These are phyloP conservation scores for Aureobasidium lini DNA, from an alignment of 2,329 filamentous ascomycete species.

Conservation along the genomic window DNA sequence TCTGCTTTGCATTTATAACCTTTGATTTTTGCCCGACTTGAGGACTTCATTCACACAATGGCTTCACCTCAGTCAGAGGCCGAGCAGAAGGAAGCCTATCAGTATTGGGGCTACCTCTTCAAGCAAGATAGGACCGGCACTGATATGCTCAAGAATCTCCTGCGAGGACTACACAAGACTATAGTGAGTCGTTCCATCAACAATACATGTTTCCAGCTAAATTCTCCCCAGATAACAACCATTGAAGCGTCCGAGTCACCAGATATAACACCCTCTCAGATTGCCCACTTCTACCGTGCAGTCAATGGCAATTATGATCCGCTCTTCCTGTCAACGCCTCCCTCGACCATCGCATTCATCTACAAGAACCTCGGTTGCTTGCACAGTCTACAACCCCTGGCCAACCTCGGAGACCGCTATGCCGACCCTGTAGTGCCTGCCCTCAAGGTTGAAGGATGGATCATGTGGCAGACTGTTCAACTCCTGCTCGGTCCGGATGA, in stretches of 20 bases:
- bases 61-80: slow-evolving; percentile 12
- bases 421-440: slow-evolving; percentile 71
- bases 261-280: slow-evolving; percentile 42
- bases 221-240: slow-evolving; percentile 15
- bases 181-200: slow-evolving; percentile 30
- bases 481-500: slow-evolving; percentile 80
- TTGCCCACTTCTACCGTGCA: slow-evolving; percentile 43
- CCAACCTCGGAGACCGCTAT: slow-evolving; percentile 55
- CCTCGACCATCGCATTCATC: slow-evolving; percentile 76
- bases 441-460: slow-evolving; percentile 75
- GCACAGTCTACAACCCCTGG: slow-evolving; percentile 67
- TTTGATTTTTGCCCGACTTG: not conserved
- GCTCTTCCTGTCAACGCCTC: slow-evolving; percentile 70
- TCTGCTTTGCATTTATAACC: not conserved
- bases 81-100: slow-evolving; percentile 35
- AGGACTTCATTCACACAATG: not conserved
- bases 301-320: slow-evolving; percentile 41
- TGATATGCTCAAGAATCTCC: slow-evolving; percentile 37
- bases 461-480: slow-evolving; percentile 90
- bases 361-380: slow-evolving; percentile 88
- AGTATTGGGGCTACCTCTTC: slow-evolving; percentile 46
- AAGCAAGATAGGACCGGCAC: slow-evolving; percentile 45
- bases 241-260: slow-evolving; percentile 37
- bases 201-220: not conserved
- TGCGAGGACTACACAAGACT: slow-evolving; percentile 39